Evolutionary conservation across 768 basidiomycete genomes (phyloP).

Genomic region (Boletus reticuloceps): DNA sequence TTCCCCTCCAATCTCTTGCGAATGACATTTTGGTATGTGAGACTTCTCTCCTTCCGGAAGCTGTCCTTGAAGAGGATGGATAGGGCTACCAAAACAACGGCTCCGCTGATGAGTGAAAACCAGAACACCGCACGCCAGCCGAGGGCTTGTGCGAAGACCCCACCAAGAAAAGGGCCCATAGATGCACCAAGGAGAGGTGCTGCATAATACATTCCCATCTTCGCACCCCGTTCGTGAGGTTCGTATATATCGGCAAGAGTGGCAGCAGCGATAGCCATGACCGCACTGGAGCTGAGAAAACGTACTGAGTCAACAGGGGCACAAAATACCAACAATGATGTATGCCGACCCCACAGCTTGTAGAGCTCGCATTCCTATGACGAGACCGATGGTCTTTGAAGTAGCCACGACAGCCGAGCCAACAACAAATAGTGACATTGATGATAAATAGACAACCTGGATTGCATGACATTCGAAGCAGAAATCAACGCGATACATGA

Average conservation of each 20-base stretch:
- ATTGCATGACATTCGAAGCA: not conserved
- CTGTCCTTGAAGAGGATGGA: conserved; percentile 74
- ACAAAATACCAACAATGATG: not conserved
- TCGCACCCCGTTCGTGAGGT: conserved; percentile 71
- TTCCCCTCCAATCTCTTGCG: conserved; percentile 38
- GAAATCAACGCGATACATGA: not conserved
- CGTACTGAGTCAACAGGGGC: not conserved
- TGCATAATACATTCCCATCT: conserved; percentile 81
- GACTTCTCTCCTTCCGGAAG: conserved; percentile 77
- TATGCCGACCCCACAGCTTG: conserved; percentile 57
- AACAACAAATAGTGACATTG: conserved; percentile 50
- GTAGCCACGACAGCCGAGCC: conserved; percentile 60
- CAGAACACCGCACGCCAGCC: conserved; percentile 86
- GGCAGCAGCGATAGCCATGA: conserved; percentile 71
- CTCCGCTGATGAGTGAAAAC: conserved; percentile 67
- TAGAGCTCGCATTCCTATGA: conserved; percentile 67
- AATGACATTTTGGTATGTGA: conserved; percentile 70
- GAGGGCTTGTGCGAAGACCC: conserved; percentile 60
- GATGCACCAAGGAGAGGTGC: conserved; percentile 73
- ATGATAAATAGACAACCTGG: conserved; percentile 55
- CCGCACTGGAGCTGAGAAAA: conserved; percentile 54
- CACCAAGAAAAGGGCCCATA: conserved; percentile 69
- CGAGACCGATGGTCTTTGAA: conserved; percentile 50
- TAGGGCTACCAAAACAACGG: conserved; percentile 53
- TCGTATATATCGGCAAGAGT: conserved; percentile 81